phyloP scores from a whole-genome alignment of 129 eudicot genomes.

The Flaveria brownii region DNA sequence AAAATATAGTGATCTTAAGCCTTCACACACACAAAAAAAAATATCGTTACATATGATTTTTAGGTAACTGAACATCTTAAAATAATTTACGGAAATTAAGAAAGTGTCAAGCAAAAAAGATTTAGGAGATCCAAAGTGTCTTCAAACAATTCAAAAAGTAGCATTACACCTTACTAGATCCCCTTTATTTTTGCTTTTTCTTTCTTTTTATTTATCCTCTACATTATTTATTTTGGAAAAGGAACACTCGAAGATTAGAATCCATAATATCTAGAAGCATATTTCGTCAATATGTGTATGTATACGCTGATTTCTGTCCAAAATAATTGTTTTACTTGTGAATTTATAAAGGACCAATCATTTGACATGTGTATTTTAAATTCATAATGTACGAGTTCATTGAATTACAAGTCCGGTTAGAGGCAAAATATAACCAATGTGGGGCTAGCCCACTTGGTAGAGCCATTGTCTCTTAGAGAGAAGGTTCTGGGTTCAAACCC shows the following conservation, averaged over 20 bases:
- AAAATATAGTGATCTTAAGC: not conserved
- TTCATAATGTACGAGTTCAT: not conserved
- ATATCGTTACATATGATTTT: not conserved
- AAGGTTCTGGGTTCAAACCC: too few species aligned
- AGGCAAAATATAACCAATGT: too few species aligned
- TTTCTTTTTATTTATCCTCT: conserved; percentile 24
- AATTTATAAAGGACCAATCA: too few species aligned
- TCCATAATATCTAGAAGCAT: not conserved
- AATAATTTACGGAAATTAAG: not conserved
- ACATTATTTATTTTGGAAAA: conserved; percentile 28
- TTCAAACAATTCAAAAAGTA: conserved; percentile 33
- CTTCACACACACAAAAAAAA: too few species aligned
- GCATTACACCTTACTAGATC: conserved; percentile 40
- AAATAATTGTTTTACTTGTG: too few species aligned
- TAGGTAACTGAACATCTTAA: not conserved
- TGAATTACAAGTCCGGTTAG: not conserved
- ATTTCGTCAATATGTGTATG: not conserved
- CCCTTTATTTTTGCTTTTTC: conserved; percentile 36
- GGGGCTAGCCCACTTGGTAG: too few species aligned
- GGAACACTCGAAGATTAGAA: conserved; percentile 22
- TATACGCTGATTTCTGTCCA: too few species aligned
- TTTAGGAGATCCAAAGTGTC: conserved; percentile 30
- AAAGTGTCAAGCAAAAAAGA: conserved; percentile 27
- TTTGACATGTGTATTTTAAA: too few species aligned
- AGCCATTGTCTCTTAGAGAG: too few species aligned